phyloP scores from a whole-genome alignment of 108 stramenopile genomes.

The Nitzschia sp. region DNA sequence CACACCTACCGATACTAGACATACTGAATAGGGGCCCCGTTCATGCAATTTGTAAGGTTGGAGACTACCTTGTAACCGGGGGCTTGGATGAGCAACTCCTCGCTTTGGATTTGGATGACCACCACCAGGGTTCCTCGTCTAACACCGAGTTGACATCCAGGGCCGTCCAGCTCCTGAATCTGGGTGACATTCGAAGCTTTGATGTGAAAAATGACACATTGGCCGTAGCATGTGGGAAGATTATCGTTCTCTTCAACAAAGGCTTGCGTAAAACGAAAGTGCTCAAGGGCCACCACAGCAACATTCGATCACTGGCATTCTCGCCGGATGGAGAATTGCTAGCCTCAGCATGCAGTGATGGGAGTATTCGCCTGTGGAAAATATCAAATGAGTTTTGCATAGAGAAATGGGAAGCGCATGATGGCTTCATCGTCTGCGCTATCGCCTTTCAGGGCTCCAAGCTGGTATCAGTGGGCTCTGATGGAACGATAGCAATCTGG shows the following conservation, averaged over 20 bases:
- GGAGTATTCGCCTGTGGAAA: slow-evolving; percentile 17
- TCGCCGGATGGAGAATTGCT: slow-evolving; percentile 5
- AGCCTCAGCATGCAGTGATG: slow-evolving; percentile 19
- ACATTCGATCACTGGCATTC: slow-evolving; percentile 12
- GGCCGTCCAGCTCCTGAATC: background rate
- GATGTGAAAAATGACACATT: background rate
- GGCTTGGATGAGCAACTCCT: slow-evolving; percentile 8
- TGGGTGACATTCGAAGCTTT: background rate
- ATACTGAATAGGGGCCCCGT: background rate
- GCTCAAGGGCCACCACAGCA: slow-evolving; percentile 6
- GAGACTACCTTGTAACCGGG: slow-evolving; percentile 2
- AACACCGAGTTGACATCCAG: background rate
- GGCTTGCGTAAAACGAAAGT: background rate
- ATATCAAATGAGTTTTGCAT: background rate
- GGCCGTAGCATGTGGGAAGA: background rate
- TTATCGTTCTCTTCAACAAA: background rate
- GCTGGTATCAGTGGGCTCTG: slow-evolving; percentile 13
- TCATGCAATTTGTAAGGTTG: slow-evolving; percentile 6
- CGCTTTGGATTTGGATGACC: slow-evolving; percentile 1
- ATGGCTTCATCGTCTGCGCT: slow-evolving; percentile 16
- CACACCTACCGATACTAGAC: background rate
- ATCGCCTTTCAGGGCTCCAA: slow-evolving; percentile 2
- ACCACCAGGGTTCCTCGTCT: background rate
- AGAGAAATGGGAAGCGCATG: slow-evolving; percentile 19
- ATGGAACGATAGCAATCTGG: slow-evolving; percentile 24